These are phyloP conservation scores for Podila minutissima DNA, from an alignment of 192 early-diverging fungal genomes.

Conservation along the genomic window DNA sequence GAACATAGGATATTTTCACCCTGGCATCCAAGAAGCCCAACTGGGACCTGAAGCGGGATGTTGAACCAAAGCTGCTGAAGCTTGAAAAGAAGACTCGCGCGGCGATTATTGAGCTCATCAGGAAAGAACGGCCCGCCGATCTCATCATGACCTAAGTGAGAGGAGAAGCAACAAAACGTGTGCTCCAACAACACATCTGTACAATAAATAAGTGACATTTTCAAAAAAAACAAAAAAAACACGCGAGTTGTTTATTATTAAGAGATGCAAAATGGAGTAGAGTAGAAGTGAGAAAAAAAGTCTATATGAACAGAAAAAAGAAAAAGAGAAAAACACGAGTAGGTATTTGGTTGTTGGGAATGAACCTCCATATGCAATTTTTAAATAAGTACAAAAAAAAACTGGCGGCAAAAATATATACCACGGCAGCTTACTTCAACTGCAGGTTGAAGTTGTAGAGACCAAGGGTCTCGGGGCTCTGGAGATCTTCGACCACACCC, in stretches of 20 bases:
- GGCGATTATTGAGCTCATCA: constrained; percentile 81
- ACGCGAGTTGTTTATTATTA: too few relatives aligned
- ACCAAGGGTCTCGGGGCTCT: constrained; percentile 41
- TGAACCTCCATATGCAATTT: too few relatives aligned
- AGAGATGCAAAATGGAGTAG: too few relatives aligned
- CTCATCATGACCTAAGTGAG: constrained; percentile 26
- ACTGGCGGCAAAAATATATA: too few relatives aligned
- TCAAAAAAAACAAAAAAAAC: too few relatives aligned
- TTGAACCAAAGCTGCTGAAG: constrained; percentile 78
- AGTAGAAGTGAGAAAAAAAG: too few relatives aligned
- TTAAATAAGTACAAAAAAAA: too few relatives aligned
- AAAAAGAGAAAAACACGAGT: too few relatives aligned
- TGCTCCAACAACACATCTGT: not conserved
- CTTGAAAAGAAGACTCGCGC: constrained; percentile 77
- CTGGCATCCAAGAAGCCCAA: constrained; percentile 89
- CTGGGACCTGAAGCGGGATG: constrained; percentile 91
- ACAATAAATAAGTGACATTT: not conserved
- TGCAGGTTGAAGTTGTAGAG: constrained; percentile 3
- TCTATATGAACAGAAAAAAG: too few relatives aligned
- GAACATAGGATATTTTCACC: constrained; percentile 74
- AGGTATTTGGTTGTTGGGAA: too few relatives aligned
- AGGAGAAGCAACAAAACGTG: not conserved
- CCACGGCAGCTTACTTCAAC: not conserved
- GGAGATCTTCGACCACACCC: constrained; percentile 24
- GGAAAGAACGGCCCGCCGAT: constrained; percentile 54